Conservation (phyloP, 208 protist genomes). For the Leishmania major region DNA sequence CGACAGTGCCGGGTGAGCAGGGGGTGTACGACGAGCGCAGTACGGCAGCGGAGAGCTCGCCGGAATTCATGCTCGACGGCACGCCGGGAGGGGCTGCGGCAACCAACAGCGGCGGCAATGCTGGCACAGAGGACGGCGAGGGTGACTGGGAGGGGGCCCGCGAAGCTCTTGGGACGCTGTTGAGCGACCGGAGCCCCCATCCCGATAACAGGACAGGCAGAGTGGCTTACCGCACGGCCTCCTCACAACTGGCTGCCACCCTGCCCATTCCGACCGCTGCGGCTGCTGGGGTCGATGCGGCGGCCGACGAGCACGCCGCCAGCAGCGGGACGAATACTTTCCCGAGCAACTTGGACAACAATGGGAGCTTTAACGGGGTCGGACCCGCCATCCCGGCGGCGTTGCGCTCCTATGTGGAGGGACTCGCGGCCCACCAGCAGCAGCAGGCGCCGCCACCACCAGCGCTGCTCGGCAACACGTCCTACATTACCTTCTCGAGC, state of each 20-base stretch:
- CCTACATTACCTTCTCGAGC: conserved; percentile 15
- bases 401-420: conserved; percentile 28
- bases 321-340: background rate
- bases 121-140: background rate
- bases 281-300: background rate
- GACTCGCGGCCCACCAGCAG: conserved; percentile 23
- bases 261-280: background rate
- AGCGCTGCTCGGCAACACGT: conserved; percentile 28
- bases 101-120: background rate
- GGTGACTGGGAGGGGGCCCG: background rate
- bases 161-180: background rate
- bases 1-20: background rate
- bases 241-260: background rate
- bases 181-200: conserved; percentile 7
- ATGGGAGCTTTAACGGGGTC: conserved; percentile 22
- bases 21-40: background rate
- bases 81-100: background rate
- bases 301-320: background rate
- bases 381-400: conserved; percentile 24
- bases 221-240: background rate
- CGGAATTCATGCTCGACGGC: background rate
- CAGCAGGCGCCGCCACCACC: conserved; percentile 33
- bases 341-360: conserved; percentile 2
- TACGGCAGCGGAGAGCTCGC: background rate
- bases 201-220: background rate